Base-by-base conservation (phyloP, 2,329 filamentous ascomycete species). In the Cladosporium cucumerinum region DNA sequence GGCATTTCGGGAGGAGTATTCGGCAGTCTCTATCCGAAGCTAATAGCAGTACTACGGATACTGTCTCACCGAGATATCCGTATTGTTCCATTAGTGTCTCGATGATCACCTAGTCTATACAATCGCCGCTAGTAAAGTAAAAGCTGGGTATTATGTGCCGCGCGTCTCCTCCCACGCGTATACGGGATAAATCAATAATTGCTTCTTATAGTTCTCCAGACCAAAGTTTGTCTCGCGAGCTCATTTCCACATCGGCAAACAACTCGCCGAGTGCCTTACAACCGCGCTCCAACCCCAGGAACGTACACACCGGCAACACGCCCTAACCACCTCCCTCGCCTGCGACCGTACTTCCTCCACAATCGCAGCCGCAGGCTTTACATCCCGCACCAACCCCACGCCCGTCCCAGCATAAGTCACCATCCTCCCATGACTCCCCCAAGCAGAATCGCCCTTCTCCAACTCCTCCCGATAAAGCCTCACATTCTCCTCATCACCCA, bases 361-460 rank as follows among this genome's bases (percentile, higher is more conserved):
- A 70, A 89, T 86, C 8, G 84, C 80, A 12, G 72, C 78, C 2
- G 85, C 86, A 10, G 76, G 69, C 68, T 79, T 78, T 2, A 85
- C 77, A 58, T 80, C 74, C 54, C 74, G 82, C 1, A 89, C 79
- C 66, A 89, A 74, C 0, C 87, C 87, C 21, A 89, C 82, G 0
- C 81, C 86, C 30, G 83, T 84, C 2, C 87, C 87, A 5, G 85
- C 86, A 78, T 87, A 89, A 12, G 84, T 85, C 5, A 84, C 86
- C 77, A 87, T 78, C 68, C 86, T 80, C 48, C 51, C 51, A 25
- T 12, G 72, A 0, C 75, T 75, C 21, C 84, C 85, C 54, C 65
- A 83, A 58, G 84, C 78, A 26, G 73, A 73, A 73, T 85, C 82
- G 8, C 81, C 82, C 59, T 73, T 78, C 67, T 78, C 75, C 70